phyloP scores from a whole-genome alignment of 2,329 filamentous ascomycete species.

The Biscogniauxia mediterranea region DNA sequence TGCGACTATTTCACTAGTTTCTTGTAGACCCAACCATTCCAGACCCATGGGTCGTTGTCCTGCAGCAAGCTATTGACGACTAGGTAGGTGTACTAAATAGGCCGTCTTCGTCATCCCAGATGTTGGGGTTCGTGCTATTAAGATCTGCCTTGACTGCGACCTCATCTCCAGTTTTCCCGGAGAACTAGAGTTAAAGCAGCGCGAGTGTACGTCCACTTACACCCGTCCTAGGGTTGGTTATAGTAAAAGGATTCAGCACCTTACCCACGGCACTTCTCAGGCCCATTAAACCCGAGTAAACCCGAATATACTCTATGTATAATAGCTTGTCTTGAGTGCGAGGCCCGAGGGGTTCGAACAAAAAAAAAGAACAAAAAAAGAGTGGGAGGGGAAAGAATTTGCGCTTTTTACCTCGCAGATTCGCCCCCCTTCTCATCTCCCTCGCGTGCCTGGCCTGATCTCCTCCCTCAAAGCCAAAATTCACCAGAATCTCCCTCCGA shows the following conservation, averaged over 20 bases:
- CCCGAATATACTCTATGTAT: neutral
- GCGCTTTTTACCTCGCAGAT: conserved; percentile 4
- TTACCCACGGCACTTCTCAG: neutral
- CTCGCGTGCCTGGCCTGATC: conserved; percentile 29
- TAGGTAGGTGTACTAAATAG: too few relatives aligned
- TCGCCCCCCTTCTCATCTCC: conserved; percentile 8
- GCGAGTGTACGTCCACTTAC: neutral
- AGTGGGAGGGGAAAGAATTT: too few relatives aligned
- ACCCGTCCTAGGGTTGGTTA: neutral
- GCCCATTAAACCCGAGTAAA: neutral
- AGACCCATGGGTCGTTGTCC: neutral
- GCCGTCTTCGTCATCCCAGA: neutral
- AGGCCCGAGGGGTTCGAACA: too few relatives aligned
- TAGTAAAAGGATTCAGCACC: neutral
- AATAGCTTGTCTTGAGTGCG: neutral
- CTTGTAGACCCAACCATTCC: neutral
- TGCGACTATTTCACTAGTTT: neutral
- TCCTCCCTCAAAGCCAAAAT: conserved; percentile 46
- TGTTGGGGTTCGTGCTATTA: neutral
- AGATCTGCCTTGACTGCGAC: neutral
- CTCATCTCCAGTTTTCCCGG: neutral
- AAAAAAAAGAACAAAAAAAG: too few relatives aligned
- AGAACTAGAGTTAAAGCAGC: neutral
- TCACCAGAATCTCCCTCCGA: conserved; percentile 49
- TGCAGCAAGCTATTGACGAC: neutral